Conservation (phyloP, 78 protist species). For the Bodo saltans region DNA sequence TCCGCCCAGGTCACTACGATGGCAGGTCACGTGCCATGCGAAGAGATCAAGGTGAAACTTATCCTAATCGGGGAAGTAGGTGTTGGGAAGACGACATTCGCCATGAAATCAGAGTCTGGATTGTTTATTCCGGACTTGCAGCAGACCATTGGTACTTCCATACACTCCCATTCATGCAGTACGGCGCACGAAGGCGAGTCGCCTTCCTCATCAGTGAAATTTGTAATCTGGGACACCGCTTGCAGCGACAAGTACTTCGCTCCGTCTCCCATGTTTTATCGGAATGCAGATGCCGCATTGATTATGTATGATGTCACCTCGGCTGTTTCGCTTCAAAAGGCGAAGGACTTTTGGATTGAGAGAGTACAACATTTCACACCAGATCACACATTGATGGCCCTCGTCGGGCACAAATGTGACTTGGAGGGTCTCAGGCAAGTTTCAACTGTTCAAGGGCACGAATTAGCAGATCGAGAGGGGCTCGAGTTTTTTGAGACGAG, state of each 20-base stretch:
- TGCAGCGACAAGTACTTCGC: constrained; percentile 42
- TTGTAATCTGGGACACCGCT: constrained; percentile 68
- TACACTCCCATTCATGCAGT: no score
- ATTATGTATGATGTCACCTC: constrained; percentile 48
- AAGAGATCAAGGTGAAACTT: constrained; percentile 47
- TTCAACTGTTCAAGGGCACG: constrained; percentile 53
- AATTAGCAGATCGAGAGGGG: constrained; percentile 40
- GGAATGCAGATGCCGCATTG: constrained; percentile 48
- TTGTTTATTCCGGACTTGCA: constrained; percentile 40
- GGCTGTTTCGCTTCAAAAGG: constrained; percentile 70
- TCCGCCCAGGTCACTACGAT: no score
- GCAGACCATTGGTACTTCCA: constrained; percentile 48
- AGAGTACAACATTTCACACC: constrained; percentile 89
- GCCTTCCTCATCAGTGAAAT: not conserved
- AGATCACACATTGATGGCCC: constrained; percentile 87
- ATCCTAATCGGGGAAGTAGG: constrained; percentile 86
- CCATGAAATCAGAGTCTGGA: constrained; percentile 18
- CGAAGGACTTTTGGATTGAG: constrained; percentile 90
- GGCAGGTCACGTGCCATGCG: no score
- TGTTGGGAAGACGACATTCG: constrained; percentile 73
- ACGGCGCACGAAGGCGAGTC: constrained; percentile 17
- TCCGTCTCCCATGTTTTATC: constrained; percentile 53
- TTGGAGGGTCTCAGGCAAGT: constrained; percentile 35
- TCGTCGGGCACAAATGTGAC: constrained; percentile 97
- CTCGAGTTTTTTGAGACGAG: constrained; percentile 67